Base-by-base conservation (phyloP, 1,139 yeast genomes). In the Yamadazyma dendronema region DNA sequence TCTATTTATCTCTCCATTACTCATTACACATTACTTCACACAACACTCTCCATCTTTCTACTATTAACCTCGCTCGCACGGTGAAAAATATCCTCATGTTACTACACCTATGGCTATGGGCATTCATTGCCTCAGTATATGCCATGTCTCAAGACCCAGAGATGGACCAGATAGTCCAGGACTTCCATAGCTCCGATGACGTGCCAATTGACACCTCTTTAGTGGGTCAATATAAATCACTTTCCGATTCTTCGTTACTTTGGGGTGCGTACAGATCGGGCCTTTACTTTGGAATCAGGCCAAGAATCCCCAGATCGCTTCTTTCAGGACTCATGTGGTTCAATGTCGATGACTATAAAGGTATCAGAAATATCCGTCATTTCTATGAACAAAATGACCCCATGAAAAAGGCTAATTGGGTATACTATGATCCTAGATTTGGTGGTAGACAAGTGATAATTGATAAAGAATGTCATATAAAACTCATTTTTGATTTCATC, bases 251-350 rank as follows among this genome's bases (percentile, higher is more conserved):
- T 34, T 66, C 74, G 4, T 57, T 71, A 29, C 47, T 70, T 25
- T 92, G 98, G 98, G 97, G 96, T 0, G 95, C 97, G 0, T 92
- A 90, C 61, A 65, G 97, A 48, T 82, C 97, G 10, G 84, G 88
- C 39, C 68, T 88, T 33, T 92, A 90, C 61, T 70, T 90, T 47
- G 97, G 98, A 1, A 62, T 92, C 31, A 72, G 92, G 34, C 96
- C 98, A 2, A 67, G 90, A 33, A 56, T 81, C 33, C 84, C 96
- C n/a, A 68, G 81, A 31, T 84, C 96, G 1, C 67, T 92, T 35
- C 57, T 85, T 43, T 71, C 89, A 9, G 98, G 98, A 0, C 61
- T 90, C 23, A 80, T 92, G 81, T 92, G 98, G 98, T 87, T 81
- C 63, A 81, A 82, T 49, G 72, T 79, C 6, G 84, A 85, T 43